phyloP scores from a whole-genome alignment of 495 filamentous ascomycete species.

The Tuber borchii region DNA sequence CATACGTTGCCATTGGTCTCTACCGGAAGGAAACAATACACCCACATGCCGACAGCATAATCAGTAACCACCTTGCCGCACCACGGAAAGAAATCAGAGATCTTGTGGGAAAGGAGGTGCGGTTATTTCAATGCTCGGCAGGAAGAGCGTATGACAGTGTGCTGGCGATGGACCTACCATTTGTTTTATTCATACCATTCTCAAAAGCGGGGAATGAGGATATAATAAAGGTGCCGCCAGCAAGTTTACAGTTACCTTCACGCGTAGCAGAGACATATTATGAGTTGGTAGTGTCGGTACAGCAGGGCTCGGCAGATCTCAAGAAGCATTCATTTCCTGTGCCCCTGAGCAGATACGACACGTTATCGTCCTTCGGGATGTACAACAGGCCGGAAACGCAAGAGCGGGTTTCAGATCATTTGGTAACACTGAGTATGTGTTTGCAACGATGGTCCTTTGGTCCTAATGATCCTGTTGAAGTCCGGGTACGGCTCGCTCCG shows the following conservation, averaged over 20 bases:
- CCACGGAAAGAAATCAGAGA: conserved; percentile 86
- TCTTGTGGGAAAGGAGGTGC: conserved; percentile 90
- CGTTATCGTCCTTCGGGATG: conserved; percentile 97
- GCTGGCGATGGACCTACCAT: conserved; percentile 94
- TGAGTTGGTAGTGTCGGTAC: conserved; percentile 90
- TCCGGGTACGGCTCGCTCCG: conserved; percentile 86
- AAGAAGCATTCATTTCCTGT: conserved; percentile 88
- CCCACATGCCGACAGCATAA: conserved; percentile 84
- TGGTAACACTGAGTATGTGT: conserved; percentile 85
- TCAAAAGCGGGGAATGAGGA: conserved; percentile 82
- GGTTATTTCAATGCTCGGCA: conserved; percentile 75
- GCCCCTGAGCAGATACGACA: conserved; percentile 87
- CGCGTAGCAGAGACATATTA: conserved; percentile 93
- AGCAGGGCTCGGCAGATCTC: conserved; percentile 77
- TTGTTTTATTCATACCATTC: conserved; percentile 94
- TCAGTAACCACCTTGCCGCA: conserved; percentile 85
- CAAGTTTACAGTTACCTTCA: conserved; percentile 82
- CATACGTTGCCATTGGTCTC: conserved; percentile 88
- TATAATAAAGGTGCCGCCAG: conserved; percentile 81
- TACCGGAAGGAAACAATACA: conserved; percentile 94
- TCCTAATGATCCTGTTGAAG: conserved; percentile 86
- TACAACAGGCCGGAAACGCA: conserved; percentile 91
- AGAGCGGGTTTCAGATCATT: conserved; percentile 75
- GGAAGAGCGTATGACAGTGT: conserved; percentile 82
- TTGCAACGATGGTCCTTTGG: conserved; percentile 95